These are phyloP conservation scores for Boletus pseudo-olivaceus DNA, from an alignment of 768 basidiomycete genomes.

Conservation along the genomic window DNA sequence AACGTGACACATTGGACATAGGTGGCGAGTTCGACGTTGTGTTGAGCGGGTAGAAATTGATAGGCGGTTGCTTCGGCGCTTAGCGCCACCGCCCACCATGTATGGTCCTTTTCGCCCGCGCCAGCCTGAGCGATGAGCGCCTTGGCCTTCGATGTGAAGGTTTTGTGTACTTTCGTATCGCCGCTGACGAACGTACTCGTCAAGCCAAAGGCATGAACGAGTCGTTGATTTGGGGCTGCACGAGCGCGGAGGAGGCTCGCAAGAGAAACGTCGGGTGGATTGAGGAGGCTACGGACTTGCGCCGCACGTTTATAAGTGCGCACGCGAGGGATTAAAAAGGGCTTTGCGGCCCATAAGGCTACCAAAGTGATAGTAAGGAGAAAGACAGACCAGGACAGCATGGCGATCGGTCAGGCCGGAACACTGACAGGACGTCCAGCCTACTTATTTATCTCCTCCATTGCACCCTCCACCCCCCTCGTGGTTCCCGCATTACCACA, in stretches of 20 bases:
- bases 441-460: slow-evolving; percentile 12
- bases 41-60: slow-evolving; percentile 10
- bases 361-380: background rate
- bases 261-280: slow-evolving; percentile 13
- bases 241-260: slow-evolving; percentile 15
- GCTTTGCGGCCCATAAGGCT: background rate
- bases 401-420: background rate
- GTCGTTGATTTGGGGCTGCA: slow-evolving; percentile 21
- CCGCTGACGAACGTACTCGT: slow-evolving; percentile 53
- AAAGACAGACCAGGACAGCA: background rate
- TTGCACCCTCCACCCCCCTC: background rate
- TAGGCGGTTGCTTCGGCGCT: slow-evolving; percentile 12
- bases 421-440: background rate
- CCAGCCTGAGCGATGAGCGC: slow-evolving; percentile 16
- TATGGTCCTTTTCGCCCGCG: background rate
- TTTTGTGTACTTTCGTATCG: slow-evolving; percentile 29
- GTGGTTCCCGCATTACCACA: background rate
- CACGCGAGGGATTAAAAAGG: background rate
- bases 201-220: slow-evolving; percentile 26
- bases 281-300: slow-evolving; percentile 11
- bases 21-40: slow-evolving; percentile 29
- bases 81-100: slow-evolving; percentile 14
- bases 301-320: slow-evolving; percentile 8
- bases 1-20: slow-evolving; percentile 46
- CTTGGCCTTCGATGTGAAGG: slow-evolving; percentile 23